Base-by-base conservation (phyloP, 1,284 basidiomycete genomes). In the Ganoderma meredithae region DNA sequence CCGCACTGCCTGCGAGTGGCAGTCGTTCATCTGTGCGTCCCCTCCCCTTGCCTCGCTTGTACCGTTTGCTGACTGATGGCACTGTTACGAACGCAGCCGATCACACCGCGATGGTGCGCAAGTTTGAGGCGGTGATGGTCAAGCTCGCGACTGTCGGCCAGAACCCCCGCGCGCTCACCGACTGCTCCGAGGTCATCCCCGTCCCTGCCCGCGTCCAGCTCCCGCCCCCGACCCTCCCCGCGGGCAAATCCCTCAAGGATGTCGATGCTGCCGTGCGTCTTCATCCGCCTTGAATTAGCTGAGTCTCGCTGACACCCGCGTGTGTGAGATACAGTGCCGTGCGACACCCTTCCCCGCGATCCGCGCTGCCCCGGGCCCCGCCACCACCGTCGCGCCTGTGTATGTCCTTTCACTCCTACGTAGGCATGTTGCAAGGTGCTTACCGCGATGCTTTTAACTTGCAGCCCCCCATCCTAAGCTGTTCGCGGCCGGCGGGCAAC, bases 1-100 rank as follows among this genome's bases (percentile, higher is more conserved):
- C 15, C 72, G 76, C 25, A 79, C 79, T 27, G 80, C 80, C 33
- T 82, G 81, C 75, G 71, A 76, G 39, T 81, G 80, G 81, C 80
- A 82, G 72, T 75, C 76, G 2, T 76, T 80, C 69, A 74, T 80
- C 65, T 61, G 81, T 73, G 69, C 76, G 58, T 81, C 79, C 68
- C 9, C 36, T 36, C 75, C 36, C 36, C 7, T 36, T 36, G 6
- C 36, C 36, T 36, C 79, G 10, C 36, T 6, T 36, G 36, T 9
- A 36, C 6, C 6, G 36, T 36, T 7, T 1, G 36, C 36, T 36
- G 9, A 36, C 9, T 6, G 36, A 36, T 6, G 36, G 36, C 27
- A 31, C 27, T 31, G 27, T 3, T 31, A 31, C 27, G 22, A 52
- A 27, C 7, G n/a, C 27, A 61, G 55, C 63, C 59, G 53, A 62